Evolutionary conservation across 2,329 filamentous ascomycete species (phyloP), one percentile per base, ranked within the genome.

Genomic region (Colletotrichum sp.): DNA sequence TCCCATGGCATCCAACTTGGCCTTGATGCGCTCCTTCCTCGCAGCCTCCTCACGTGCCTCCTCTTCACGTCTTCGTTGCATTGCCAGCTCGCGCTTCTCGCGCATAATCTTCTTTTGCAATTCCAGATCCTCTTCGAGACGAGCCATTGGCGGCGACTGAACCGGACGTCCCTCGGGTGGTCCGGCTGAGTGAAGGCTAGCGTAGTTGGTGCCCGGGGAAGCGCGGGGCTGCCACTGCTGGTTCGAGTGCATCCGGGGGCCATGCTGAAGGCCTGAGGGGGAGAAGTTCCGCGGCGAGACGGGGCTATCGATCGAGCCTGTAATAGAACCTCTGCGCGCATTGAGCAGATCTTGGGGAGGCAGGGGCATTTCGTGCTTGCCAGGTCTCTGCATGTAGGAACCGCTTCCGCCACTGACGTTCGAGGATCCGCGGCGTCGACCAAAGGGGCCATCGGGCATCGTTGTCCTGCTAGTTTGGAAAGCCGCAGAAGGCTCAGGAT

Each of bases 391-490:
- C 79, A 90, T 89, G 78, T 93, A 91, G 48, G 91, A 89, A 76
- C 94, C 93, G 83, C 95, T 98, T 75, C 94, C 94, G 71, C 95
- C 96, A 83, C 96, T 98, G 55, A 98, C 94, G 81, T 96, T 97
- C 3, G 96, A 98, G 18, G 96, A 98, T 73, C 94, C 94, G 77
- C 96, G 93, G 76, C 96, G 92, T 78, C 96, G 92, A 48, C 89
- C 90, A 87, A 94, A 96, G 4, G 91, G 88, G 15, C 87, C 92
- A 78, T 94, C 92, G 76, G 94, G 93, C 18, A 86, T 88, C 78
- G 91, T 90, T 13, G 36, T 73, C 76, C 95, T 91, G 78, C 91
- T 92, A 6, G 95, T 95, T 83, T 98, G 96, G 82, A 98, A 98
- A 6, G 95, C 94, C 56, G 94, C 90, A 36, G 96, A 97, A 16